These are phyloP conservation scores for Detonula confervacea DNA, from an alignment of 352 stramenopile species.

Conservation along the genomic window DNA sequence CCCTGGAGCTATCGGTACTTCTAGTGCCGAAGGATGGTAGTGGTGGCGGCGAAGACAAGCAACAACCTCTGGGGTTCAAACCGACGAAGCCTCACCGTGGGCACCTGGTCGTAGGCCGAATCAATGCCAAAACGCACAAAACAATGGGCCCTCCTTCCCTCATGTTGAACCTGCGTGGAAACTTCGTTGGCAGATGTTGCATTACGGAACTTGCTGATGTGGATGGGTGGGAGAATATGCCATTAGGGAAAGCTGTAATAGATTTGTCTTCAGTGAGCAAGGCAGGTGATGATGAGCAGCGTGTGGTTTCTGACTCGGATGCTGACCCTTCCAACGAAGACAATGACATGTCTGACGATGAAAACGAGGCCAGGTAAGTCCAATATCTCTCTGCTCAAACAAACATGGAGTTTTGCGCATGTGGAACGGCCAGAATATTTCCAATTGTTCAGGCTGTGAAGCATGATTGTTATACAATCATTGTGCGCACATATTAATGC, in stretches of 20 bases:
- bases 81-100: constrained; percentile 58
- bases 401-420: no score
- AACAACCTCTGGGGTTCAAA: constrained; percentile 35
- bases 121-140: constrained; percentile 55
- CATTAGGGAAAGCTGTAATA: constrained; percentile 59
- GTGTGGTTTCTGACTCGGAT: constrained; percentile 50
- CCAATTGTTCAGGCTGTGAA: constrained; percentile 67
- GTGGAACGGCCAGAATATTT: constrained; percentile 61
- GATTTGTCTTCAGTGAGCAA: neutral
- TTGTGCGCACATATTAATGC: constrained; percentile 57
- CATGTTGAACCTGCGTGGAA: constrained; percentile 80
- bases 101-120: constrained; percentile 71
- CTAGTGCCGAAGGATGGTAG: constrained; percentile 27
- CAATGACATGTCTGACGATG: constrained; percentile 38
- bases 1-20: constrained; percentile 62
- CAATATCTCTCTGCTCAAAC: no score
- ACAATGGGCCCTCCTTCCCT: constrained; percentile 65
- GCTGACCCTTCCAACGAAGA: constrained; percentile 33
- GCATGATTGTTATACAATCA: constrained; percentile 27
- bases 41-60: constrained; percentile 14
- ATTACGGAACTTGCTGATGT: constrained; percentile 82
- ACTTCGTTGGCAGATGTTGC: constrained; percentile 73
- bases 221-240: constrained; percentile 87
- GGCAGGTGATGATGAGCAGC: constrained; percentile 13
- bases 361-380: constrained; percentile 51